Base-by-base conservation (phyloP, 257 asterid species). In the Ophiorrhiza pumila region DNA sequence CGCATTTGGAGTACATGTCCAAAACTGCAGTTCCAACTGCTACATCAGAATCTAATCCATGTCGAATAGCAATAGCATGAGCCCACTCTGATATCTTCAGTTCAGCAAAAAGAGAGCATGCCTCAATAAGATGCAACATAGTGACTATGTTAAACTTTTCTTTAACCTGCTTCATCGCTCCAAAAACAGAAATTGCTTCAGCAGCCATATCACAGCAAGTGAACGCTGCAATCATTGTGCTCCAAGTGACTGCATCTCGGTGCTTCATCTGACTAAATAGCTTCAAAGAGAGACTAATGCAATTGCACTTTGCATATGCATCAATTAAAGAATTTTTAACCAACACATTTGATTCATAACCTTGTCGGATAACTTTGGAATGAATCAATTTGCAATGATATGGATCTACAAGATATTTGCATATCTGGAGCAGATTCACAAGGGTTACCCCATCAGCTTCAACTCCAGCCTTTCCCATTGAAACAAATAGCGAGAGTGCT, bases 201-300 rank as follows among this genome's bases (percentile, higher is more conserved):
- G 84, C 89, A 11, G 96, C 96, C 88, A 93, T 80, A 75, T 96
- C 90, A 68, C 95, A 83, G 74, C 73, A 78, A 50, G 89, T 81
- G 85, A 91, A 91, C 65, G 90, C 96, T 25, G 97, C 87, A 75
- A 93, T 91, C 94, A 93, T 93, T 71, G 97, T 88, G 86, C 95
- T 91, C 98, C 98, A 91, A 20, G 96, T 89, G 43, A 93, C 87
- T 29, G 71, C 71, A 83, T 93, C 97, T 35, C 83, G 89, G 74
- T 64, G 80, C 71, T 71, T 77, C 56, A 87, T 81, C 71, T 63
- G 85, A 81, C 78, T 71, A 80, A 93, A 93, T 53, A 85, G 80
- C 68, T 78, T 81, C 88, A 89, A 82, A 2, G 96, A 87, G 79
- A 73, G 65, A 70, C 66, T 56, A 67, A 89, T 83, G 81, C 78